Percentiles rank a stretch among this genome's conserved stretches.
phyloP scores from a whole-genome alignment of 2,329 filamentous ascomycete species.

The Pseudogymnoascus sp. region DNA sequence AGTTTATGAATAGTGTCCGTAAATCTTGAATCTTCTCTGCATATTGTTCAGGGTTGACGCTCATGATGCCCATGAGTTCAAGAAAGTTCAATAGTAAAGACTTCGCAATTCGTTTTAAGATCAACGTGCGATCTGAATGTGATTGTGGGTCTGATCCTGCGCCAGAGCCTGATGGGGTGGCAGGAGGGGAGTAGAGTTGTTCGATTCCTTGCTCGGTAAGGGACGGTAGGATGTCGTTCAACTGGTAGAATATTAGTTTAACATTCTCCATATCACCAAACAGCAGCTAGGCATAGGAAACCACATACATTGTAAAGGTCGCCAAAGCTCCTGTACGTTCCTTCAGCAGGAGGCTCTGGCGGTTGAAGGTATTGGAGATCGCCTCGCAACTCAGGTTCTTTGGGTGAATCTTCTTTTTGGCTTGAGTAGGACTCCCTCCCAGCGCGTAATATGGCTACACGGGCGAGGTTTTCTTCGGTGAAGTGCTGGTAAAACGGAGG shows the following conservation, averaged over 20 bases:
- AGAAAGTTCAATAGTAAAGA: conserved; percentile 84
- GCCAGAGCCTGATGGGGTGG: conserved; percentile 33
- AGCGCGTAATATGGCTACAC: conserved; percentile 43
- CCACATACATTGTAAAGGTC: conserved; percentile 50
- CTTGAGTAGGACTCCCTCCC: conserved; percentile 17
- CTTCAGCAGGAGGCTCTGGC: conserved; percentile 63
- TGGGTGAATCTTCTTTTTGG: neutral
- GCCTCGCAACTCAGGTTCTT: neutral
- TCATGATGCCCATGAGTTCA: conserved; percentile 68
- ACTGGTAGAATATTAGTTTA: conserved; percentile 29
- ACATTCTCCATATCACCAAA: neutral
- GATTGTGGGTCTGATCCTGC: conserved; percentile 25
- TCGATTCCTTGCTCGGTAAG: conserved; percentile 65
- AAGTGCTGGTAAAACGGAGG: conserved; percentile 89
- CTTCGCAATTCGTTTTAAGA: conserved; percentile 73
- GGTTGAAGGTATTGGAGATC: conserved; percentile 75
- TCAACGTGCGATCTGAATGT: conserved; percentile 55
- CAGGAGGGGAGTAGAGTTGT: conserved; percentile 51
- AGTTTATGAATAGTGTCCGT: conserved; percentile 77
- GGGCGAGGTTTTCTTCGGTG: conserved; percentile 64
- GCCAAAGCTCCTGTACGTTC: conserved; percentile 70
- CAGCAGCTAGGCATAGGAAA: neutral
- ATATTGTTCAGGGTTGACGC: conserved; percentile 58
- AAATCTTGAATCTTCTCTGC: conserved; percentile 70
- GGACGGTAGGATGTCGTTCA: conserved; percentile 55